Evolutionary conservation across 345 rosid genomes (phyloP).

Genomic region (Fremontodendron californicum): DNA sequence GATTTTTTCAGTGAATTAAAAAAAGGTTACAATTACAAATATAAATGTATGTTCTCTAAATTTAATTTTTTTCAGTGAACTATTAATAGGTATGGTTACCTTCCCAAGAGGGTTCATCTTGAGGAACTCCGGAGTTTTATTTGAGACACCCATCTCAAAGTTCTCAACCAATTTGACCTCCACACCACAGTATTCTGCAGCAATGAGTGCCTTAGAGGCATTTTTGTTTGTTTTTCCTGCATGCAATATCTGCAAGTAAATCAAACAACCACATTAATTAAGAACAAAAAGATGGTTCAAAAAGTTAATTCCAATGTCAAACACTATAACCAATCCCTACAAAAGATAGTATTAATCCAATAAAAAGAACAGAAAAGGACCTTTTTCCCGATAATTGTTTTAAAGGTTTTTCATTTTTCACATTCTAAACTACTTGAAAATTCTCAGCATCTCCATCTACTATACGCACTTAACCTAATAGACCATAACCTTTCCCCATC

Average conservation of each 20-base stretch:
- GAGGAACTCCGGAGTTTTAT: conserved; percentile 79
- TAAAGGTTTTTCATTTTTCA: neutral
- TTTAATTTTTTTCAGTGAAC: too few relatives aligned
- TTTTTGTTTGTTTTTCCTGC: conserved; percentile 57
- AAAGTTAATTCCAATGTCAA: neutral
- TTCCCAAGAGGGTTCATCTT: conserved; percentile 96
- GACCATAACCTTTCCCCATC: neutral
- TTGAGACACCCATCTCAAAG: conserved; percentile 84
- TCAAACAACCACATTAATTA: conserved; percentile 1
- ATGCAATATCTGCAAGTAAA: conserved; percentile 51
- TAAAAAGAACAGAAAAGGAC: neutral
- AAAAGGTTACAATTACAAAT: neutral
- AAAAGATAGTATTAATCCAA: neutral
- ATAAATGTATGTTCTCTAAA: neutral
- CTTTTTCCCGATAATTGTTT: neutral
- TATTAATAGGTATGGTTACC: conserved; percentile 34
- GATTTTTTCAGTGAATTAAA: neutral
- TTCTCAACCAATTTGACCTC: conserved; percentile 44
- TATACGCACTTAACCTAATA: neutral
- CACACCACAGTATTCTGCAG: conserved; percentile 79
- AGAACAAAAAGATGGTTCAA: neutral
- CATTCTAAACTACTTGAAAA: neutral
- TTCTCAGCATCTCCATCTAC: neutral
- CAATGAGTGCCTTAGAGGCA: conserved; percentile 68
- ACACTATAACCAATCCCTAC: neutral